phyloP scores from a whole-genome alignment of 2,329 filamentous ascomycete species.

The Aspergillus thermomutatus region DNA sequence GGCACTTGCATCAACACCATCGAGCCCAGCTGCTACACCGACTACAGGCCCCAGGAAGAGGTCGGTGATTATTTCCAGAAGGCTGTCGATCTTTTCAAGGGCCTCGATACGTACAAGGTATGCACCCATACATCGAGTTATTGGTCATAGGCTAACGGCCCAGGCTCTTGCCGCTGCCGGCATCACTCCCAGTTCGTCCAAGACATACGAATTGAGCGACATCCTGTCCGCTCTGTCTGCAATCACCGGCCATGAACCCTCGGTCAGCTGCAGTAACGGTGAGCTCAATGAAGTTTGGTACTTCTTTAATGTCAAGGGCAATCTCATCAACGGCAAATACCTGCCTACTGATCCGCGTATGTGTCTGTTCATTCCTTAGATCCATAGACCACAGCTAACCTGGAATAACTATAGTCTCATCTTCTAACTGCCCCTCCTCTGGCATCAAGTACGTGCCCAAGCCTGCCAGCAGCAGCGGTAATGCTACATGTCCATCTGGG shows the following conservation, averaged over 20 bases:
- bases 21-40: constrained; percentile 60
- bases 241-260: constrained; percentile 48
- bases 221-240: constrained; percentile 51
- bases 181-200: constrained; percentile 49
- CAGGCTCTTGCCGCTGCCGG: constrained; percentile 53
- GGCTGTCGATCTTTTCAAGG: constrained; percentile 54
- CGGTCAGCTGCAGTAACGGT: constrained; percentile 49
- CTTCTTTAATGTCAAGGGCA: constrained; percentile 51
- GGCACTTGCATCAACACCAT: constrained; percentile 69
- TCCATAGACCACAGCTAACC: neutral
- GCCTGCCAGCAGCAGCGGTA: constrained; percentile 14
- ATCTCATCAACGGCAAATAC: constrained; percentile 60
- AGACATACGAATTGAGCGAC: constrained; percentile 50
- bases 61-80: constrained; percentile 58
- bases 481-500: neutral
- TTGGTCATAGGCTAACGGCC: neutral
- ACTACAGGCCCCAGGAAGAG: constrained; percentile 54
- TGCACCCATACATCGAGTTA: constrained; percentile 1
- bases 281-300: constrained; percentile 57
- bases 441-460: constrained; percentile 67
- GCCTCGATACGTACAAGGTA: constrained; percentile 53
- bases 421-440: constrained; percentile 59
- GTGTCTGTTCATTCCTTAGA: constrained; percentile 9
- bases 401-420: constrained; percentile 18
- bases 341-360: constrained; percentile 51